phyloP scores from a whole-genome alignment of 2,329 filamentous ascomycete species.

The Akanthomyces uredinophilus region DNA sequence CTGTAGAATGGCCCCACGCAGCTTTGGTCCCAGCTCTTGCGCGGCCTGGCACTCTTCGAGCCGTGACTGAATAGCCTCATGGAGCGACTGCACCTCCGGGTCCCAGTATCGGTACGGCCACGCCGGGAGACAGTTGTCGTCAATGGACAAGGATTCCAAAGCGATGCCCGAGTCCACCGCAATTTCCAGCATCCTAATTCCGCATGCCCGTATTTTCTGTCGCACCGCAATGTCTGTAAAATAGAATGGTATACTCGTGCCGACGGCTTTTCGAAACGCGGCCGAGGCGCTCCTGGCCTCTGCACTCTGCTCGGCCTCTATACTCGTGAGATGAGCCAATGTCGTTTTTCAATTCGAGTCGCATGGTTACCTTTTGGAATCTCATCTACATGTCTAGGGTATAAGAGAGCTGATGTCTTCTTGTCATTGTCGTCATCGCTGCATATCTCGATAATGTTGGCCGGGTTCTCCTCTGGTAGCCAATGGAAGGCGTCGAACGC shows the following conservation, averaged over 20 bases:
- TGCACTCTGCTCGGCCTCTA: background rate
- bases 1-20: slow-evolving; percentile 20
- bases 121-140: slow-evolving; percentile 25
- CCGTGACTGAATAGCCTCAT: slow-evolving; percentile 23
- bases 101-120: slow-evolving; percentile 26
- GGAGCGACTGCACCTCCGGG: slow-evolving; percentile 20
- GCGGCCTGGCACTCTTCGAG: slow-evolving; percentile 19
- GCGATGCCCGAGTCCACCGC: slow-evolving; percentile 18
- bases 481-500: background rate
- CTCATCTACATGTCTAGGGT: background rate
- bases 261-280: background rate
- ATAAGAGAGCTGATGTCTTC: background rate
- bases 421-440: slow-evolving; percentile 4
- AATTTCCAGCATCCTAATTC: slow-evolving; percentile 21
- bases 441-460: slow-evolving; percentile 4
- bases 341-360: background rate
- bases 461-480: background rate
- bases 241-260: background rate
- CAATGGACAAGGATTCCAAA: slow-evolving; percentile 22
- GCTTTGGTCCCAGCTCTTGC: slow-evolving; percentile 17
- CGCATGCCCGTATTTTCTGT: slow-evolving; percentile 14
- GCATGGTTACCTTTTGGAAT: background rate
- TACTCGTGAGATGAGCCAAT: background rate
- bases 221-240: background rate
- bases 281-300: background rate